phyloP scores from a whole-genome alignment of 139 green algal species.

The Picochlorum costavermella region DNA sequence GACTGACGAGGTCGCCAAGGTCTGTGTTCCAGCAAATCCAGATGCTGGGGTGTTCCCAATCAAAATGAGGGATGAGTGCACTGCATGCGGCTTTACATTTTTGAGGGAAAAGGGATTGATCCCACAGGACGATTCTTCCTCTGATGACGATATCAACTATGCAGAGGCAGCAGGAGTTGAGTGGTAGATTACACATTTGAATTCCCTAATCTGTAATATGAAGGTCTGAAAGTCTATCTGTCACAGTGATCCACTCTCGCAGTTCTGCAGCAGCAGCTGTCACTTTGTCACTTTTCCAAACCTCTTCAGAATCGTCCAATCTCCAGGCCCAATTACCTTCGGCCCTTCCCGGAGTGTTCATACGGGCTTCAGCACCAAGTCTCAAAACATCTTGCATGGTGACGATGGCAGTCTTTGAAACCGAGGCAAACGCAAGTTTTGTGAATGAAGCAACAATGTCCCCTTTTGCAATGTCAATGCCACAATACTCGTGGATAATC shows the following conservation, averaged over 20 bases:
- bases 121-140: conserved; percentile 36
- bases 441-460: conserved; percentile 82
- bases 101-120: conserved; percentile 60
- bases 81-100: conserved; percentile 49
- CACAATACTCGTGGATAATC: conserved; percentile 65
- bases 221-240: conserved; percentile 8
- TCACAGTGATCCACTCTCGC: conserved; percentile 11
- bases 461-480: conserved; percentile 29
- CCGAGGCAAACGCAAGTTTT: conserved; percentile 50
- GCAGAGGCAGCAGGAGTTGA: conserved; percentile 45
- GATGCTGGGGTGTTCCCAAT: conserved; percentile 54
- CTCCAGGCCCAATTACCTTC: conserved; percentile 86
- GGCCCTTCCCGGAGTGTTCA: conserved; percentile 87
- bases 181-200: conserved; percentile 33
- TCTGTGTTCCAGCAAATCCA: conserved; percentile 22
- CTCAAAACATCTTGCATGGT: conserved; percentile 90
- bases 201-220: conserved; percentile 2
- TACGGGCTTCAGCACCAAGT: conserved; percentile 83
- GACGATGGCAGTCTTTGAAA: conserved; percentile 66
- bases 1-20: conserved; percentile 45
- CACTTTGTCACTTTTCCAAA: background rate
- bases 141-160: conserved; percentile 59
- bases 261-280: background rate
- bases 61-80: conserved; percentile 63
- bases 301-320: conserved; percentile 9